Conservation (phyloP, 139 green algal genomes). For the Volvox reticuliferus region DNA sequence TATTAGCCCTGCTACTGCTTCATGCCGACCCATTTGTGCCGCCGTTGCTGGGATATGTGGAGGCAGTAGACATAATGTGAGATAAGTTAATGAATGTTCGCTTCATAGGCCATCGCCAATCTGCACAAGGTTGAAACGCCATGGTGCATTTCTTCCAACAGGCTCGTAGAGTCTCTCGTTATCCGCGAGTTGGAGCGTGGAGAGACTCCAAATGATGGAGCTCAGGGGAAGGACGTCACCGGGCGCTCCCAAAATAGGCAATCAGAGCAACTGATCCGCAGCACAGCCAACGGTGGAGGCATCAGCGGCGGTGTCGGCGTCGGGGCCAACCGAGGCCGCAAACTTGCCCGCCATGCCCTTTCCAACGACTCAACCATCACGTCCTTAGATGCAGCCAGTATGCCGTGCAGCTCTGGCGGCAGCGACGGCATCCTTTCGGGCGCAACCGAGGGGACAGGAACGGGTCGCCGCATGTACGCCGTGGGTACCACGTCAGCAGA, state of each 20-base stretch:
- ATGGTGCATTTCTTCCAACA: not conserved
- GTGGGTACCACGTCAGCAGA: too few relatives aligned
- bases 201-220: not conserved
- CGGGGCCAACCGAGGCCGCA: not conserved
- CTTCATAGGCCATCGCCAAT: too few relatives aligned
- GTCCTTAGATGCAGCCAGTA: not conserved
- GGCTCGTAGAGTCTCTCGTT: constrained; percentile 36
- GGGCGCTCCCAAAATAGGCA: not conserved
- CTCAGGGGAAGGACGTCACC: too few relatives aligned
- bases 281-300: not conserved
- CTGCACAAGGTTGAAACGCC: too few relatives aligned
- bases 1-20: not conserved
- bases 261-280: not conserved
- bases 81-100: too few relatives aligned
- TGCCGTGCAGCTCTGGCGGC: too few relatives aligned
- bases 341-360: not conserved
- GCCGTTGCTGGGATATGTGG: too few relatives aligned
- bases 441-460: not conserved
- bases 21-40: not conserved
- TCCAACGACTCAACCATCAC: not conserved
- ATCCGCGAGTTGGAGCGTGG: constrained; percentile 24
- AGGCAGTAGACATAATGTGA: too few relatives aligned
- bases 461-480: not conserved
- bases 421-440: too few relatives aligned
- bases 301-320: not conserved